Conservation (phyloP, 345 rosid genomes). For the Corchorus capsularis region DNA sequence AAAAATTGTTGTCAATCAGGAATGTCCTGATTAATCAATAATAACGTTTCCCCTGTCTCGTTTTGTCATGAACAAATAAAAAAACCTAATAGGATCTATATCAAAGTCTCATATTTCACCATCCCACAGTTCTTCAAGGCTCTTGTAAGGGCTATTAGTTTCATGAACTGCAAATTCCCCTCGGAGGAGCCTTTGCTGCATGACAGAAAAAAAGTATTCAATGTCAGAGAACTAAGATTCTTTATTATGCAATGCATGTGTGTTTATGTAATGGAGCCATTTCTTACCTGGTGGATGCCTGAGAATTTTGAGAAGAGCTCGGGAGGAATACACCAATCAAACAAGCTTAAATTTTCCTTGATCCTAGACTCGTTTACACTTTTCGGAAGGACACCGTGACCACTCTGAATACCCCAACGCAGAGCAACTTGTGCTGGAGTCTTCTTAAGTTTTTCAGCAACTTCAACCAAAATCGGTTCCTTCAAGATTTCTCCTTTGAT, state of each 20-base stretch:
- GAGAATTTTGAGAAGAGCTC: conserved; percentile 44
- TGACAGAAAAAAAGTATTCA: neutral
- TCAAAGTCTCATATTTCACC: conserved; percentile 47
- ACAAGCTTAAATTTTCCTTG: conserved; percentile 46
- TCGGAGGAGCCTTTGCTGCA: conserved; percentile 60
- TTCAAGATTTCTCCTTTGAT: conserved; percentile 55
- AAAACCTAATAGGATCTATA: neutral
- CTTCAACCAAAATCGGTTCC: conserved; percentile 46
- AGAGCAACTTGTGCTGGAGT: conserved; percentile 62
- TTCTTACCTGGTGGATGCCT: conserved; percentile 47
- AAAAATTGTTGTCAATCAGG: neutral
- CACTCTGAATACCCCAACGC: conserved; percentile 61
- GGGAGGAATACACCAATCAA: conserved; percentile 56
- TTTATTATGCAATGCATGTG: neutral
- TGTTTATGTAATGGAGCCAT: neutral
- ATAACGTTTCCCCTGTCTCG: neutral
- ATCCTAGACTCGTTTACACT: conserved; percentile 54
- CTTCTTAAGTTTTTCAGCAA: conserved; percentile 47
- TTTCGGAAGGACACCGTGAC: conserved; percentile 62
- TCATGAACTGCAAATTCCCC: conserved; percentile 54
- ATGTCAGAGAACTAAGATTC: neutral
- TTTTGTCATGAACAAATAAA: neutral
- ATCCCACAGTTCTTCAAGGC: conserved; percentile 56
- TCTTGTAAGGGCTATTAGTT: conserved; percentile 52
- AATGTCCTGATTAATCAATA: neutral